Evolutionary conservation across 2,329 filamentous ascomycete genomes (phyloP).

Genomic region (Aspergillus fischeri): DNA sequence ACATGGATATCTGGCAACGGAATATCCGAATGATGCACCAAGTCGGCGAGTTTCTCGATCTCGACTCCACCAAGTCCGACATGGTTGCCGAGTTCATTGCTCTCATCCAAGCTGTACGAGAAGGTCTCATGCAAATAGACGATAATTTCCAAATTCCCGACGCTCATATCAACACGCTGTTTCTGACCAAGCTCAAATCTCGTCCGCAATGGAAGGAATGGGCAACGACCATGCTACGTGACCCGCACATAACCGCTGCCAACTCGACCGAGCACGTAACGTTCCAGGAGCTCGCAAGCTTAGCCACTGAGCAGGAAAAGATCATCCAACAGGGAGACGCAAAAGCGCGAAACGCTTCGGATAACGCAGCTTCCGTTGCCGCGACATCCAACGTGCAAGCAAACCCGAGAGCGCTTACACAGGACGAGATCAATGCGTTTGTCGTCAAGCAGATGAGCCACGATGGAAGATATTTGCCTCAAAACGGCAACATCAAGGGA

Average conservation of each 20-base stretch:
- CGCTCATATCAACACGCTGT: conserved; percentile 22
- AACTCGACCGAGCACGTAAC: conserved; percentile 16
- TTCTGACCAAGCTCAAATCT: conserved; percentile 23
- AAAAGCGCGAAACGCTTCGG: conserved; percentile 1
- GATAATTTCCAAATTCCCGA: conserved; percentile 22
- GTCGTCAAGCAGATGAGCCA: conserved; percentile 22
- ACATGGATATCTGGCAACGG: conserved; percentile 16
- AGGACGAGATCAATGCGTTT: conserved; percentile 26
- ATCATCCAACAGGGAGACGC: conserved; percentile 1
- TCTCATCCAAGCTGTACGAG: conserved; percentile 25
- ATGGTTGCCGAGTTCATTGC: conserved; percentile 23
- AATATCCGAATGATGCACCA: conserved; percentile 26
- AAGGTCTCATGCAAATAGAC: conserved; percentile 24
- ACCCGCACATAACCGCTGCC: conserved; percentile 18
- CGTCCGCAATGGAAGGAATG: conserved; percentile 24
- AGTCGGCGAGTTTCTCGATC: conserved; percentile 25
- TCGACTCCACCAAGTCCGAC: conserved; percentile 22
- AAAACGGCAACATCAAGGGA: conserved; percentile 5
- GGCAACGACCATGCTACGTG: conserved; percentile 22
- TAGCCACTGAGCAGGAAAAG: conserved; percentile 20
- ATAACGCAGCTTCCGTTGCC: neutral
- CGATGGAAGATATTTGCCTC: conserved; percentile 4
- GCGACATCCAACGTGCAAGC: neutral
- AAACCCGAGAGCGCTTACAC: conserved; percentile 12
- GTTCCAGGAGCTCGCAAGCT: conserved; percentile 20